phyloP scores from a whole-genome alignment of 352 stramenopile genomes.

The Phytophthora hybrid region DNA sequence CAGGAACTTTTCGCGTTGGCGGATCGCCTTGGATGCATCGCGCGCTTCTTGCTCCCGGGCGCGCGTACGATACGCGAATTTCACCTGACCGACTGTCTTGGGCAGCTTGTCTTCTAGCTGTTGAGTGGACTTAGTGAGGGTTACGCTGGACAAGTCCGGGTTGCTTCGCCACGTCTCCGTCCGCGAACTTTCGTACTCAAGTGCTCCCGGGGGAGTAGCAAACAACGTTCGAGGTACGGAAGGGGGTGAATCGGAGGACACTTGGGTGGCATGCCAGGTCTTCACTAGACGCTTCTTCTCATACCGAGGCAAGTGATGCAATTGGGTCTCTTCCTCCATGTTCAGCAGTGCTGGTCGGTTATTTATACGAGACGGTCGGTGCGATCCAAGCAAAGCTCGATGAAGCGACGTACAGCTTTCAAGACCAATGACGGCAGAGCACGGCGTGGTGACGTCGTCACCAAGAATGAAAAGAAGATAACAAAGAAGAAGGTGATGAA shows the following conservation, averaged over 20 bases:
- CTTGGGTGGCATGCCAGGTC: slow-evolving; percentile 37
- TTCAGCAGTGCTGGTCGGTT: neutral
- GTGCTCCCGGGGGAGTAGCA: slow-evolving; percentile 23
- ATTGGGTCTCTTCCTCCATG: slow-evolving; percentile 35
- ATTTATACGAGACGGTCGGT: slow-evolving; percentile 29
- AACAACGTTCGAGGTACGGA: slow-evolving; percentile 16
- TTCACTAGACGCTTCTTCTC: slow-evolving; percentile 52
- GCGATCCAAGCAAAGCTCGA: slow-evolving; percentile 9
- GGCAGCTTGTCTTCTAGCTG: slow-evolving; percentile 23
- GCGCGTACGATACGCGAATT: slow-evolving; percentile 48
- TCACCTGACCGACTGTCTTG: slow-evolving; percentile 55
- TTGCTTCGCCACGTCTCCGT: slow-evolving; percentile 23
- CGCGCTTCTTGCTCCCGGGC: slow-evolving; percentile 44
- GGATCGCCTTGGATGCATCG: slow-evolving; percentile 26
- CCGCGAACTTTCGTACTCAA: slow-evolving; percentile 25
- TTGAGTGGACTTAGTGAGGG: neutral
- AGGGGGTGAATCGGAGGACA: neutral
- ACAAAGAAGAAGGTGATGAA: slow-evolving; percentile 14
- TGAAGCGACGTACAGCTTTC: slow-evolving; percentile 32
- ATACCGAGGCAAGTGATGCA: slow-evolving; percentile 34
- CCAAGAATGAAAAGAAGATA: slow-evolving; percentile 18
- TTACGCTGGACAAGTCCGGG: neutral
- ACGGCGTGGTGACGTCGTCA: neutral
- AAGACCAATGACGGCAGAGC: slow-evolving; percentile 1
- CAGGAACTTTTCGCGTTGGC: slow-evolving; percentile 18